These are phyloP conservation scores for Psilocybe cubensis DNA, from an alignment of 768 basidiomycete genomes.

Conservation along the genomic window DNA sequence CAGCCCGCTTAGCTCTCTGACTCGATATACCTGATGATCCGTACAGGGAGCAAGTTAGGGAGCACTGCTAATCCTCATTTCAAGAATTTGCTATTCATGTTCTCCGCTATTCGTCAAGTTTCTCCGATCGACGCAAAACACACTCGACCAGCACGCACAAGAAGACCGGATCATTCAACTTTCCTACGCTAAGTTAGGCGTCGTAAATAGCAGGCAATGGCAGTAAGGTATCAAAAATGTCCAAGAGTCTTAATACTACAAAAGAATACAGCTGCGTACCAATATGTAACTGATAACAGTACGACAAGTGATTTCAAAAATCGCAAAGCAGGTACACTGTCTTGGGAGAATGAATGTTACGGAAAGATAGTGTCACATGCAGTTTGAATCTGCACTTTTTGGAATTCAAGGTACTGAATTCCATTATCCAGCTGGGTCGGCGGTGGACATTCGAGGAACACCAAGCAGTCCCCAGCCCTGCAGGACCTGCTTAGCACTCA, in stretches of 20 bases:
- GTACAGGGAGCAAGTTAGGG: background rate
- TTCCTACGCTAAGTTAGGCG: too few species aligned
- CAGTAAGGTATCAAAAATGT: background rate
- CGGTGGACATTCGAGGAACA: background rate
- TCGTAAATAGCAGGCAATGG: background rate
- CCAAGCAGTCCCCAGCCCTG: conserved; percentile 5
- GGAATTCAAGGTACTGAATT: background rate
- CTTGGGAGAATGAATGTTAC: background rate
- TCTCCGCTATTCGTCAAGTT: background rate
- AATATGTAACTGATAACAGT: background rate
- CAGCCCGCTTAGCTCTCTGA: background rate
- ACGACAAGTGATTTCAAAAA: background rate
- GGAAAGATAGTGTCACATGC: conserved; percentile 3
- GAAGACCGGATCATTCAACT: background rate
- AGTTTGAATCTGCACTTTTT: background rate
- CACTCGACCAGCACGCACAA: background rate
- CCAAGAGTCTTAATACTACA: conserved; percentile 1
- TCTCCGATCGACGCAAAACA: background rate
- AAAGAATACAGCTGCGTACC: conserved; percentile 1
- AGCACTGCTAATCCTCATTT: background rate
- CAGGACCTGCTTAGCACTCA: conserved; percentile 4
- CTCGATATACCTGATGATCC: background rate
- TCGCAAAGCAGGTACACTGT: background rate
- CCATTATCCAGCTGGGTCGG: background rate
- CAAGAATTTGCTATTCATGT: background rate